phyloP scores from a whole-genome alignment of 2,329 filamentous ascomycete genomes.

The Nigrospora sphaerica region DNA sequence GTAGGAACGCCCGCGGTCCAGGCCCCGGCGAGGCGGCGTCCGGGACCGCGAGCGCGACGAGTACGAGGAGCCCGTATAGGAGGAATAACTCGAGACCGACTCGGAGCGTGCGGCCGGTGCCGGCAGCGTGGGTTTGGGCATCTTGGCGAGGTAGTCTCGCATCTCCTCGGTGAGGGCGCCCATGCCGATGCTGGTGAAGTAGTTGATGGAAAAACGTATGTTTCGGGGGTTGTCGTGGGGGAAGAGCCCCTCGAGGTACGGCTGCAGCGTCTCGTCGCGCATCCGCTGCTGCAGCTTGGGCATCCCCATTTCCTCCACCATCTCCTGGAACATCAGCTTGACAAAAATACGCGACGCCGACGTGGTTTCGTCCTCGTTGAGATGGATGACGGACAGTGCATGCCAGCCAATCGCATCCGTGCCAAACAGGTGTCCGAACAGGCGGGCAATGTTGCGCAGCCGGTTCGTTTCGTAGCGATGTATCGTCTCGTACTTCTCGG shows the following conservation, averaged over 20 bases:
- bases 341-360: slow-evolving; percentile 96
- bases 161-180: slow-evolving; percentile 90
- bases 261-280: slow-evolving; percentile 69
- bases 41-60: slow-evolving; percentile 43
- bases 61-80: slow-evolving; percentile 59
- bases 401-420: slow-evolving; percentile 92
- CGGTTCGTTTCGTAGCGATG: slow-evolving; percentile 96
- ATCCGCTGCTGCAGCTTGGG: slow-evolving; percentile 69
- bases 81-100: slow-evolving; percentile 72
- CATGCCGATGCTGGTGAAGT: slow-evolving; percentile 98
- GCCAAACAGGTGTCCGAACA: slow-evolving; percentile 87
- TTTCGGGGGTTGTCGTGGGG: slow-evolving; percentile 83
- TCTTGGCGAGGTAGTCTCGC: slow-evolving; percentile 82
- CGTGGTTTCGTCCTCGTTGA: slow-evolving; percentile 96
- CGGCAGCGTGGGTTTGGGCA: slow-evolving; percentile 76
- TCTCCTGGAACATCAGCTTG: slow-evolving; percentile 93
- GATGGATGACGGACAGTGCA: slow-evolving; percentile 71
- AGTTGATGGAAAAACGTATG: slow-evolving; percentile 96
- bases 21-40: slow-evolving; percentile 26
- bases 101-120: slow-evolving; percentile 61
- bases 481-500: slow-evolving; percentile 93
- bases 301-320: slow-evolving; percentile 81
- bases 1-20: slow-evolving; percentile 27
- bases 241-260: slow-evolving; percentile 80
- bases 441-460: slow-evolving; percentile 86